These are phyloP conservation scores for Globisporangium orthogonon DNA, from an alignment of 352 stramenopile species.

Conservation along the genomic window DNA sequence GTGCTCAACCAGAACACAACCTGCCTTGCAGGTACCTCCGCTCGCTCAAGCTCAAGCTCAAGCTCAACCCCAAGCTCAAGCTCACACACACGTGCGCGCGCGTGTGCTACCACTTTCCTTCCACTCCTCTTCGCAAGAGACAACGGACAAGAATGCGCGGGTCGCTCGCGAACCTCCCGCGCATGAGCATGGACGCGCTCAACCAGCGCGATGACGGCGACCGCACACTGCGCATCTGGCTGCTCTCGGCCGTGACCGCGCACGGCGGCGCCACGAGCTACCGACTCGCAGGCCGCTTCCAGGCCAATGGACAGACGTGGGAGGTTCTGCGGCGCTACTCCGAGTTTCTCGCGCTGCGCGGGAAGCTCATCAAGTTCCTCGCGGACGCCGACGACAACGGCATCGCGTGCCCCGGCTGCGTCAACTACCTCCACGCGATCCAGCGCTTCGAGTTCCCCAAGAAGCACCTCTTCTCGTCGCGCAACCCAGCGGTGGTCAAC, in stretches of 20 bases:
- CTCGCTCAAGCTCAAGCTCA: too few relatives aligned
- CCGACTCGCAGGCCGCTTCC: conserved; percentile 62
- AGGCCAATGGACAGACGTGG: conserved; percentile 59
- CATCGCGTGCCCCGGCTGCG: conserved; percentile 71
- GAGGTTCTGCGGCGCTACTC: conserved; percentile 82
- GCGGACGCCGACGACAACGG: conserved; percentile 48
- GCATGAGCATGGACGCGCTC: conserved; percentile 52
- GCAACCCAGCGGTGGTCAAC: conserved; percentile 71
- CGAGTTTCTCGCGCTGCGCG: conserved; percentile 71
- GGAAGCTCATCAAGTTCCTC: conserved; percentile 78
- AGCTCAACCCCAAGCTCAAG: too few relatives aligned
- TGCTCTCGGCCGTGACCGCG: conserved; percentile 48
- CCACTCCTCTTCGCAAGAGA: too few relatives aligned
- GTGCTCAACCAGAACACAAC: background rate
- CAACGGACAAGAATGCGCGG: conserved; percentile 23
- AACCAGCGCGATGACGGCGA: conserved; percentile 35
- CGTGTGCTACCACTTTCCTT: background rate
- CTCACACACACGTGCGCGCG: too few relatives aligned
- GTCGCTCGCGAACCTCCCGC: conserved; percentile 20
- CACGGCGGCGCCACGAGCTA: conserved; percentile 56
- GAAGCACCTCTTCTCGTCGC: conserved; percentile 81
- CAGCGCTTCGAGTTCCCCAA: conserved; percentile 80
- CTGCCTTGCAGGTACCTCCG: conserved; percentile 3
- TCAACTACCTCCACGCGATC: conserved; percentile 76
- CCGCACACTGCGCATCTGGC: conserved; percentile 56